Conservation (phyloP, 2,329 filamentous ascomycete genomes). For the Myotisia sp. region DNA sequence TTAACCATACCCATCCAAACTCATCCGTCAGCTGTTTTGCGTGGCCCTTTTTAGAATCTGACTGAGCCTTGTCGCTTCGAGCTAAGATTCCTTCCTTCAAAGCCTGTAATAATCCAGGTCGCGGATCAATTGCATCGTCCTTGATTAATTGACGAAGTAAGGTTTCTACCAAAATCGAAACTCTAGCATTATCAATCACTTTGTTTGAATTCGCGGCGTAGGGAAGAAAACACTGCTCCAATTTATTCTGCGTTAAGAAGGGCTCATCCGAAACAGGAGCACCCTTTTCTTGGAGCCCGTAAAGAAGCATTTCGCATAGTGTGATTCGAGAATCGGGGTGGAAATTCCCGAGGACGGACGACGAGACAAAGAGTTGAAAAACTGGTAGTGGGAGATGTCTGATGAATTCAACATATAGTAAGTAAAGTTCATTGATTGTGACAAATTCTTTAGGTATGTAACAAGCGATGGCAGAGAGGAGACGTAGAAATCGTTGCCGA, state of each 20-base stretch:
- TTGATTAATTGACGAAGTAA: constrained; percentile 42
- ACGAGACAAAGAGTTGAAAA: constrained; percentile 34
- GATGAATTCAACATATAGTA: constrained; percentile 34
- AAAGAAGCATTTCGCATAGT: constrained; percentile 41
- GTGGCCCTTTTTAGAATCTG: constrained; percentile 33
- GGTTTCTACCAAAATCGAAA: constrained; percentile 54
- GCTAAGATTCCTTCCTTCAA: constrained; percentile 40
- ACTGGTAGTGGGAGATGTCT: constrained; percentile 31
- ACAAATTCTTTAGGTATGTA: constrained; percentile 24
- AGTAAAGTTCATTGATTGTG: constrained; percentile 27
- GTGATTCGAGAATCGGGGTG: constrained; percentile 30
- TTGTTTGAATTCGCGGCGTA: constrained; percentile 48
- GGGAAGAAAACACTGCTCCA: constrained; percentile 50
- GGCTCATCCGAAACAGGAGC: constrained; percentile 27
- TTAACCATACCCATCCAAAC: constrained; percentile 25
- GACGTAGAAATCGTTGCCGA: constrained; percentile 32
- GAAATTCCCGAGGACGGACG: constrained; percentile 31
- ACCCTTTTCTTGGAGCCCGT: constrained; percentile 33
- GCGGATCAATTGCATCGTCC: constrained; percentile 21
- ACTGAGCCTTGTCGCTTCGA: constrained; percentile 34
- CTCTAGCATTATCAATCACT: constrained; percentile 55
- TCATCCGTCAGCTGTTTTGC: constrained; percentile 22
- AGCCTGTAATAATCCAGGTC: constrained; percentile 28
- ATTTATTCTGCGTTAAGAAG: constrained; percentile 35
- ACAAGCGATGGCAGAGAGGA: constrained; percentile 28